A percentile compares a stretch with the other conserved stretches of the same genome.
These are phyloP conservation scores for Ilyonectria robusta DNA, from an alignment of 2,329 filamentous ascomycete genomes.

Conservation along the genomic window DNA sequence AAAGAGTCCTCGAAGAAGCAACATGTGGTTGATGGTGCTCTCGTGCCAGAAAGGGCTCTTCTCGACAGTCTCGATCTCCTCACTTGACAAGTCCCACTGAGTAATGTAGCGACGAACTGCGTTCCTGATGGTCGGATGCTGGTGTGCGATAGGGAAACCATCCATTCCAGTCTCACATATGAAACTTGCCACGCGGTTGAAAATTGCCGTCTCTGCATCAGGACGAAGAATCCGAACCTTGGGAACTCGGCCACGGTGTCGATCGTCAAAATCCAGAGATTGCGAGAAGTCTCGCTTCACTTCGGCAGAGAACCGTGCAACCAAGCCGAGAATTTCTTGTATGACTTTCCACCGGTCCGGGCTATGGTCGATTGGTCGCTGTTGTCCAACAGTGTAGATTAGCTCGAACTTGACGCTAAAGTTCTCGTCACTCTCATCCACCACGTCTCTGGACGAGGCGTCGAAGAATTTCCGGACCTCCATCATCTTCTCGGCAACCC, in stretches of 20 bases:
- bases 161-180: constrained; percentile 52
- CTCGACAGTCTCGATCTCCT: constrained; percentile 56
- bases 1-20: constrained; percentile 70
- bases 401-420: constrained; percentile 73
- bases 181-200: constrained; percentile 51
- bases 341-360: constrained; percentile 70
- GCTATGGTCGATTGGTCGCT: constrained; percentile 64
- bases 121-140: constrained; percentile 47
- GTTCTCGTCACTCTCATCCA: constrained; percentile 77
- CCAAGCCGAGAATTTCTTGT: constrained; percentile 64
- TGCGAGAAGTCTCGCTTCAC: constrained; percentile 51
- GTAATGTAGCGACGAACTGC: constrained; percentile 62
- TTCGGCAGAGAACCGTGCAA: constrained; percentile 51
- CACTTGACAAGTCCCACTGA: constrained; percentile 41
- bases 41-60: constrained; percentile 54
- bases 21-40: constrained; percentile 52
- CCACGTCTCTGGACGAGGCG: constrained; percentile 64
- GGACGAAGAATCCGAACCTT: constrained; percentile 62
- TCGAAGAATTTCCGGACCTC: constrained; percentile 62
- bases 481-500: constrained; percentile 54
- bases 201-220: constrained; percentile 48
- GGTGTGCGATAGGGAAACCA: constrained; percentile 59
- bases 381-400: constrained; percentile 72
- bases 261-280: constrained; percentile 59
- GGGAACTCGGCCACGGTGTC: constrained; percentile 58